These are phyloP conservation scores for Oryza glaberrima DNA, from an alignment of 176 grass and related monocot genomes.

Conservation along the genomic window DNA sequence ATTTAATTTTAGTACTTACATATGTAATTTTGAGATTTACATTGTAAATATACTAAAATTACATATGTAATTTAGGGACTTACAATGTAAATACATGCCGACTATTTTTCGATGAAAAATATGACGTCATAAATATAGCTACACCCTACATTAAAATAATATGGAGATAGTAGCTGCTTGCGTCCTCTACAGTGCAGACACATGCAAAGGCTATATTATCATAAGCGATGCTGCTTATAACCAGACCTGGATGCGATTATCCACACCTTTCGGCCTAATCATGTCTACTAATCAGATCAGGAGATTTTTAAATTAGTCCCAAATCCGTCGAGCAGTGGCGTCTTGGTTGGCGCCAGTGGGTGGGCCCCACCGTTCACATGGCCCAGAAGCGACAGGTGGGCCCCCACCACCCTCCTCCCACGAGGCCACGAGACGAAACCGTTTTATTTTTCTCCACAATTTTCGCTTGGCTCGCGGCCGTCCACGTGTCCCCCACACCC, in stretches of 20 bases:
- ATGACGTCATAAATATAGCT: no score
- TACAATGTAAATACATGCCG: no score
- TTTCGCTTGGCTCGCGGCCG: slow-evolving; percentile 39
- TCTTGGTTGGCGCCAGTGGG: background rate
- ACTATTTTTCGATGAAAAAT: no score
- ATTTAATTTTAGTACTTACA: no score
- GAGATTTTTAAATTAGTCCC: background rate
- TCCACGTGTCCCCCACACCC: slow-evolving; percentile 30
- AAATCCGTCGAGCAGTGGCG: background rate
- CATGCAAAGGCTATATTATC: background rate
- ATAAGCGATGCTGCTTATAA: background rate
- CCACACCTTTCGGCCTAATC: background rate
- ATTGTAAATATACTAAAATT: no score
- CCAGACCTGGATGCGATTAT: background rate
- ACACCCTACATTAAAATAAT: no score
- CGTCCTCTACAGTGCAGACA: background rate
- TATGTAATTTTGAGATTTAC: no score
- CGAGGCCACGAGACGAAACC: slow-evolving; percentile 19
- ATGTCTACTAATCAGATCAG: background rate
- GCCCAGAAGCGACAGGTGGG: slow-evolving; percentile 37
- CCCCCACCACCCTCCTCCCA: background rate
- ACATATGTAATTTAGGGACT: no score
- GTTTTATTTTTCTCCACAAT: slow-evolving; percentile 9
- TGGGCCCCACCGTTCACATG: slow-evolving; percentile 41
- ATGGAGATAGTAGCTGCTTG: no score